Evolutionary conservation across 306 rosid genomes (phyloP).

Genomic region (Fragaria iinumae): DNA sequence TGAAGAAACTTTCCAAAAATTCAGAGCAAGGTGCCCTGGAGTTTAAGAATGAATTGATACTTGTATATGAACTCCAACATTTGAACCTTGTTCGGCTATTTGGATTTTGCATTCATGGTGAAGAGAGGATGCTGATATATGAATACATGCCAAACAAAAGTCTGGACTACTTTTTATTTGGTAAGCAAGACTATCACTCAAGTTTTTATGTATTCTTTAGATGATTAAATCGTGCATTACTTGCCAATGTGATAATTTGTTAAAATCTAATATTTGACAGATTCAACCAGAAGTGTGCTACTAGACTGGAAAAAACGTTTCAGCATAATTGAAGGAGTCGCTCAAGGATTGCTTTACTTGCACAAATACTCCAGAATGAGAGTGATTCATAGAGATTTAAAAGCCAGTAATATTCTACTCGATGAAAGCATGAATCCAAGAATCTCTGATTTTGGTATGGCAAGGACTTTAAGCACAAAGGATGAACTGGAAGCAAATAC

Average conservation of each 20-base stretch:
- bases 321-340: slow-evolving; percentile 3
- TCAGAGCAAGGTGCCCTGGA: slow-evolving; percentile 14
- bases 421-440: slow-evolving; percentile 22
- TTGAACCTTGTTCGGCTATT: slow-evolving; percentile 8
- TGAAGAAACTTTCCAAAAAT: slow-evolving; percentile 32
- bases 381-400: slow-evolving; percentile 12
- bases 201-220: not conserved
- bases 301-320: slow-evolving; percentile 1
- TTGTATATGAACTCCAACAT: slow-evolving; percentile 14
- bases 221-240: not conserved
- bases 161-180: slow-evolving; percentile 11
- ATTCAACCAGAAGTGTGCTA: not conserved
- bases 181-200: not conserved
- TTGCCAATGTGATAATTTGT: not conserved
- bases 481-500: slow-evolving; percentile 22
- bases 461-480: not conserved
- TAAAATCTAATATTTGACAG: not conserved
- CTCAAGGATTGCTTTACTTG: slow-evolving; percentile 14
- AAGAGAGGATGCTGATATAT: slow-evolving; percentile 17
- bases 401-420: slow-evolving; percentile 13
- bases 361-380: slow-evolving; percentile 8
- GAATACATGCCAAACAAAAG: slow-evolving; percentile 19
- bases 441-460: slow-evolving; percentile 21
- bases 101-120: slow-evolving; percentile 9
- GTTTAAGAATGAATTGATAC: slow-evolving; percentile 12